phyloP scores from a whole-genome alignment of 176 grass and related monocot species.

The Ampelocalamus luodianensis region DNA sequence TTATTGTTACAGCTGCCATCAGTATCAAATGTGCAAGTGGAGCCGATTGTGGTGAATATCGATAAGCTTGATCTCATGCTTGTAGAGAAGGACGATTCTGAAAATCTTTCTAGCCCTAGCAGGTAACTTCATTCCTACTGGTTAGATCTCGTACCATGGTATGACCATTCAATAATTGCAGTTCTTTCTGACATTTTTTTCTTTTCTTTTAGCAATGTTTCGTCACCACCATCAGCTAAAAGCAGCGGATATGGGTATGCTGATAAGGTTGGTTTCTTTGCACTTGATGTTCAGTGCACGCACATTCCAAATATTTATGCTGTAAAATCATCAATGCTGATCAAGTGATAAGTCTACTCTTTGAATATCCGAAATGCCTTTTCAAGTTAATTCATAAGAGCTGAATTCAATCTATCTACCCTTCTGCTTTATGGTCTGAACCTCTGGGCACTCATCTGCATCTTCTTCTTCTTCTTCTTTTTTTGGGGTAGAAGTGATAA shows the following conservation, averaged over 20 bases:
- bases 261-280: slow-evolving; percentile 74
- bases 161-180: slow-evolving; percentile 24
- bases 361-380: background rate
- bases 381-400: background rate
- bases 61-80: slow-evolving; percentile 92
- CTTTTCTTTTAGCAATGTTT: slow-evolving; percentile 46
- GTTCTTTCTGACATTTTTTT: slow-evolving; percentile 40
- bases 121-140: slow-evolving; percentile 52
- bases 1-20: slow-evolving; percentile 72
- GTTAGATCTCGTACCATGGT: background rate
- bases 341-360: background rate
- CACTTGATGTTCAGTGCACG: slow-evolving; percentile 16
- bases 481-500: background rate
- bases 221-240: slow-evolving; percentile 60
- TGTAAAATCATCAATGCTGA: slow-evolving; percentile 19
- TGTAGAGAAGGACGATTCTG: slow-evolving; percentile 81
- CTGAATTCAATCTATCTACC: slow-evolving; percentile 14
- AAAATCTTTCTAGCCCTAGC: slow-evolving; percentile 71
- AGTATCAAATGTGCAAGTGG: slow-evolving; percentile 97
- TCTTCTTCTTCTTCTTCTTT: background rate
- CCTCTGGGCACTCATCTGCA: background rate
- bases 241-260: slow-evolving; percentile 94
- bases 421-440: slow-evolving; percentile 27
- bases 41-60: slow-evolving; percentile 87
- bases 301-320: slow-evolving; percentile 17